These are phyloP conservation scores for Castanospermum australe DNA, from an alignment of 306 rosid genomes.

Conservation along the genomic window DNA sequence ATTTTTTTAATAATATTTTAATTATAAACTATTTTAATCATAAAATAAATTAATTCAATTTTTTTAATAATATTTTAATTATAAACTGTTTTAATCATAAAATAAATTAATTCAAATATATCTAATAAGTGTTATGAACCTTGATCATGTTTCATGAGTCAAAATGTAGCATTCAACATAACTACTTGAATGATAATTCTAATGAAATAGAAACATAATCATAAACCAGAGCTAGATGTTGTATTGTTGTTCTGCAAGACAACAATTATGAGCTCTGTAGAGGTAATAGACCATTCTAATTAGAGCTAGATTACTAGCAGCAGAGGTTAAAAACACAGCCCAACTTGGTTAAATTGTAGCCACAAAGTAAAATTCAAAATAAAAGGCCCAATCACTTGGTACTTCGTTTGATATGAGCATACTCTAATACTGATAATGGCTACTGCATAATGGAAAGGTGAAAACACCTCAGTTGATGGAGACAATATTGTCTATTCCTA, in stretches of 20 bases:
- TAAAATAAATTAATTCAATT: too few relatives aligned
- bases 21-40: too few relatives aligned
- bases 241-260: conserved; percentile 52
- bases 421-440: conserved; percentile 38
- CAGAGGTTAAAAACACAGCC: conserved; percentile 24
- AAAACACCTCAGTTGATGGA: conserved; percentile 49
- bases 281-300: conserved; percentile 44
- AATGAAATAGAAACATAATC: conserved; percentile 64
- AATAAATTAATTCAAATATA: too few relatives aligned
- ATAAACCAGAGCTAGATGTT: conserved; percentile 50
- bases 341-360: conserved; percentile 18
- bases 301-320: conserved; percentile 28
- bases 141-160: conserved; percentile 44
- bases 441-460: conserved; percentile 48
- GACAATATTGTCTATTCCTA: conserved; percentile 67
- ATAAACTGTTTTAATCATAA: too few relatives aligned
- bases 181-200: conserved; percentile 52
- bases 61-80: too few relatives aligned
- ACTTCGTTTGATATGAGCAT: conserved; percentile 38
- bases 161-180: conserved; percentile 50
- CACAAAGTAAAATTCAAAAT: conserved; percentile 32
- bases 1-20: too few relatives aligned
- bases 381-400: conserved; percentile 43
- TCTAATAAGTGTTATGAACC: conserved; percentile 17
- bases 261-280: conserved; percentile 50